A percentile compares a stretch with the other conserved stretches of the same genome.
Evolutionary conservation across 345 rosid species (phyloP).

Genomic region (Psidium friedrichsthalianum): DNA sequence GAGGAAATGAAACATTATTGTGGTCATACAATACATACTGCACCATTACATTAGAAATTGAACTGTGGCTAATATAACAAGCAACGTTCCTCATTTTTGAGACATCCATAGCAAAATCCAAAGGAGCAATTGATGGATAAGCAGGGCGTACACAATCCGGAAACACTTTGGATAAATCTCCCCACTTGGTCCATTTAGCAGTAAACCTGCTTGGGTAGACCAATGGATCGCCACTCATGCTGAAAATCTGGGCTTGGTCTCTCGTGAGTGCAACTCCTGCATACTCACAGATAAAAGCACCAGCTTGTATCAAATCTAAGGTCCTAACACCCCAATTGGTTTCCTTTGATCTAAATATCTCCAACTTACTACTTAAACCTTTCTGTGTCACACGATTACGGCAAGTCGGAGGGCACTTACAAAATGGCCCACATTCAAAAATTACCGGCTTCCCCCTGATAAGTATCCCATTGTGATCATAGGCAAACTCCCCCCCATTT

Average conservation of each 20-base stretch:
- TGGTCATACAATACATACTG: conserved; percentile 84
- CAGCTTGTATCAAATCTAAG: conserved; percentile 77
- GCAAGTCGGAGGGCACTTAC: conserved; percentile 74
- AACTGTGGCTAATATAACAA: conserved; percentile 85
- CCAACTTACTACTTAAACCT: conserved; percentile 60
- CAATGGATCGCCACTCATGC: conserved; percentile 76
- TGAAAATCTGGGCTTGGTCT: conserved; percentile 71
- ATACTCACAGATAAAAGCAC: conserved; percentile 86
- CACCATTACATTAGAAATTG: conserved; percentile 77
- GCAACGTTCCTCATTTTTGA: conserved; percentile 90
- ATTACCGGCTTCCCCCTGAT: conserved; percentile 64
- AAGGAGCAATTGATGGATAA: conserved; percentile 65
- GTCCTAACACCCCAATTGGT: conserved; percentile 93
- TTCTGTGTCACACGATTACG: conserved; percentile 71
- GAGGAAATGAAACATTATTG: conserved; percentile 80
- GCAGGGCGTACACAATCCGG: conserved; percentile 43
- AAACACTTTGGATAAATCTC: conserved; percentile 69
- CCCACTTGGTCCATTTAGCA: conserved; percentile 74
- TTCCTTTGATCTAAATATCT: conserved; percentile 80
- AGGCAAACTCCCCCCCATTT: conserved; percentile 80
- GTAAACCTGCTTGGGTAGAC: conserved; percentile 70
- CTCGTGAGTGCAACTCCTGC: conserved; percentile 80
- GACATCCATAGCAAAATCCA: conserved; percentile 94
- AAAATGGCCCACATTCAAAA: conserved; percentile 69
- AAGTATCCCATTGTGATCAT: conserved; percentile 58